Evolutionary conservation across 192 early-diverging fungal genomes (phyloP).

Genomic region (Anaeromyces robustus): DNA sequence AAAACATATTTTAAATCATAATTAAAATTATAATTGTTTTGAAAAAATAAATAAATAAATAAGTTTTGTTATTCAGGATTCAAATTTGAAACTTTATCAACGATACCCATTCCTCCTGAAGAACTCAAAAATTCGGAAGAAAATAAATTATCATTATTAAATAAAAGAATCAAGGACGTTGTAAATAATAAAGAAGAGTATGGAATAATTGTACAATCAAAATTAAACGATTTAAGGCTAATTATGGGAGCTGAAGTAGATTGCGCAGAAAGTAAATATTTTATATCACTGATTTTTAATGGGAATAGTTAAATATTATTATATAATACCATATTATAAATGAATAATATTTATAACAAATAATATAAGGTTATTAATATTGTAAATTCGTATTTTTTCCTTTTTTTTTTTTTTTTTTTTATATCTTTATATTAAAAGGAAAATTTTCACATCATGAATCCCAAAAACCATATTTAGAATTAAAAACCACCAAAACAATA

Average conservation of each 20-base stretch:
- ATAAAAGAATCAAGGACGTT: background rate
- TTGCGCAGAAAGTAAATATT: background rate
- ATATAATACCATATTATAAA: no score
- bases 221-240: background rate
- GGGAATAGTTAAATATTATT: no score
- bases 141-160: background rate
- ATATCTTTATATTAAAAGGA: no score
- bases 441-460: background rate
- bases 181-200: background rate
- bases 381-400: no score
- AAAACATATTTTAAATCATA: no score
- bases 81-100: background rate
- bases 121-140: background rate
- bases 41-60: no score
- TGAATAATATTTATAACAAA: no score
- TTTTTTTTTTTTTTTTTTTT: no score
- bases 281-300: no score
- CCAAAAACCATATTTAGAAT: background rate
- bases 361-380: no score
- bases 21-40: background rate
- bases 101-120: background rate
- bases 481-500: background rate
- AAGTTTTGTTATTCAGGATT: background rate
- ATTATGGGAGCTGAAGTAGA: background rate
- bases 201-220: background rate